Conservation (phyloP, 2,329 filamentous ascomycete species). For the Tothia fuscella region DNA sequence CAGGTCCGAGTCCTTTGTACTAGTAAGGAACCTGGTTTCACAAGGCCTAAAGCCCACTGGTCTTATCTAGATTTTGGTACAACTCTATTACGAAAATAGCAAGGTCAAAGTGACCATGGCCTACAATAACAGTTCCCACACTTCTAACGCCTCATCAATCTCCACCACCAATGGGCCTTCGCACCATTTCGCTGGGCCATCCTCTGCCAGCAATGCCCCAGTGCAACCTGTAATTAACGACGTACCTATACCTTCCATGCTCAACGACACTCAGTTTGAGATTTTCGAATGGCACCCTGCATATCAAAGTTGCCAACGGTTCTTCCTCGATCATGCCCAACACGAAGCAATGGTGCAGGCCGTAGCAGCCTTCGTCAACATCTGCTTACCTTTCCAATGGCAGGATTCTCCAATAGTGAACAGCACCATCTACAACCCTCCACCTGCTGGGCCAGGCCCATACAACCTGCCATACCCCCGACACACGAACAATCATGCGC, state of each 20-base stretch:
- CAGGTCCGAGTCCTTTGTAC: too few species aligned
- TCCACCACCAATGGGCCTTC: too few species aligned
- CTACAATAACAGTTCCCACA: too few species aligned
- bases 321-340: conserved; percentile 86
- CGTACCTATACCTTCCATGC: background rate
- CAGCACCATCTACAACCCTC: conserved; percentile 20
- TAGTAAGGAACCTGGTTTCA: too few species aligned
- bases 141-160: too few species aligned
- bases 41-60: too few species aligned
- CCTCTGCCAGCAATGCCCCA: too few species aligned
- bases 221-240: too few species aligned
- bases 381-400: conserved; percentile 77
- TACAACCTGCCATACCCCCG: conserved; percentile 13
- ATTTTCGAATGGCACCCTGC: conserved; percentile 89
- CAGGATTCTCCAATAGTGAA: conserved; percentile 33
- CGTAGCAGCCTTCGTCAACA: conserved; percentile 83
- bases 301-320: conserved; percentile 79
- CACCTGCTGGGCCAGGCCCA: conserved; percentile 16
- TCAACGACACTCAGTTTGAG: conserved; percentile 45
- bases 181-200: too few species aligned
- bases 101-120: too few species aligned
- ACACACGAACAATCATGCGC: background rate
- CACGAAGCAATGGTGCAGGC: conserved; percentile 74
- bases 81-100: too few species aligned
- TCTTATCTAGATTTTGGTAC: too few species aligned